A percentile compares a stretch with the other conserved stretches of the same genome.
phyloP scores from a whole-genome alignment of 2,329 filamentous ascomycete species.

The Sporothrix dimorphospora region DNA sequence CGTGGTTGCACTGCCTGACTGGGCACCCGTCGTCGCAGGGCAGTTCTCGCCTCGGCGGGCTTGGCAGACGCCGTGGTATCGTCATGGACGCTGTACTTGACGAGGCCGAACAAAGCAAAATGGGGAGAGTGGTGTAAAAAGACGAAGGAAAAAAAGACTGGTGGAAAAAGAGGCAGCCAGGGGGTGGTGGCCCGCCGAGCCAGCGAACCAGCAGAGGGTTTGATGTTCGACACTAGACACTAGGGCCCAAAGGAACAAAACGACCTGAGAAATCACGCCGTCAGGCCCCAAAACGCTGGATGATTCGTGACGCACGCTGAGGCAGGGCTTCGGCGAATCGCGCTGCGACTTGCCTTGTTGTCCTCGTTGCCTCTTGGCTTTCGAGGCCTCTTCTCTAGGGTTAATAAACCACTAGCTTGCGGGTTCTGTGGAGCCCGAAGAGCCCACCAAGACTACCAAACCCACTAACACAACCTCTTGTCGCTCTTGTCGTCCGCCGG shows the following conservation, averaged over 20 bases:
- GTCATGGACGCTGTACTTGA: background rate
- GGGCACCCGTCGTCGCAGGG: background rate
- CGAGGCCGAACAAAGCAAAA: background rate
- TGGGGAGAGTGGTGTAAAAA: background rate
- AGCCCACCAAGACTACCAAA: background rate
- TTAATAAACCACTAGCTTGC: background rate
- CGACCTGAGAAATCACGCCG: background rate
- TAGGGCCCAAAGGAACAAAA: slow-evolving; percentile 1
- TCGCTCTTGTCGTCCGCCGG: background rate
- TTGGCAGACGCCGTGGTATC: slow-evolving; percentile 12
- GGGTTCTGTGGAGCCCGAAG: slow-evolving; percentile 10
- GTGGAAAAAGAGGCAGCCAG: background rate
- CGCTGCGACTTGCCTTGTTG: background rate
- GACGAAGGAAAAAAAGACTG: background rate
- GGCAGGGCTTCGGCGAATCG: background rate
- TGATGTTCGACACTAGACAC: background rate
- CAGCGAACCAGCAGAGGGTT: too few species aligned
- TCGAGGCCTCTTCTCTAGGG: background rate
- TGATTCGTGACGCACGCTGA: background rate
- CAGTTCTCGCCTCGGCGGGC: background rate
- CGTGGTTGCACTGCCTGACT: slow-evolving; percentile 14
- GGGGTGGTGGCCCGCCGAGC: too few species aligned
- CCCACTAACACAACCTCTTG: slow-evolving; percentile 1
- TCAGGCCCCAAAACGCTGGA: background rate
- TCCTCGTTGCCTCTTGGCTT: too few species aligned